Conservation (phyloP, 495 filamentous ascomycete genomes). For the Immersiella caudata region DNA sequence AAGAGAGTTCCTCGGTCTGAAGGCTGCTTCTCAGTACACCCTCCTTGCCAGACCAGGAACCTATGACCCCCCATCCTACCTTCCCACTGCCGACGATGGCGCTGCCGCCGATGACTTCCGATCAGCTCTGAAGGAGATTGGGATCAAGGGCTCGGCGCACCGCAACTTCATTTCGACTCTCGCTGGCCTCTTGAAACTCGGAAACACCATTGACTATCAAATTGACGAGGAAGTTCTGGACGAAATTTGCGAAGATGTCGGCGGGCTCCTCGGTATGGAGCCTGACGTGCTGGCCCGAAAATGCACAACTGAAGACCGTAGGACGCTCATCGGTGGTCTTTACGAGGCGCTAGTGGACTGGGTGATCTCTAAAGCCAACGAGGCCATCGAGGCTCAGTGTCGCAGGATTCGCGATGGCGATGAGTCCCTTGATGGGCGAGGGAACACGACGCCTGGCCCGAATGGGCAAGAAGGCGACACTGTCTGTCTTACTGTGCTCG, state of each 20-base stretch:
- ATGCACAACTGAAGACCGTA: constrained; percentile 80
- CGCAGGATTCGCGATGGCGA: constrained; percentile 59
- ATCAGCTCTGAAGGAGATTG: constrained; percentile 78
- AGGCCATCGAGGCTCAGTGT: constrained; percentile 79
- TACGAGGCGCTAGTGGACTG: constrained; percentile 97
- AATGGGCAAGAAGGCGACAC: constrained; percentile 76
- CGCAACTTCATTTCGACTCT: constrained; percentile 81
- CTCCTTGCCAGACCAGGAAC: constrained; percentile 82
- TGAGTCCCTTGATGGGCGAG: constrained; percentile 64
- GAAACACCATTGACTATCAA: constrained; percentile 81
- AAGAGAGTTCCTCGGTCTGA: constrained; percentile 85
- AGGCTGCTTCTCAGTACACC: constrained; percentile 74
- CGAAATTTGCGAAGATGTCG: constrained; percentile 86
- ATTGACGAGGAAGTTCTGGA: constrained; percentile 86
- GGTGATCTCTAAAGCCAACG: constrained; percentile 86
- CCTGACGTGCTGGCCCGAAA: constrained; percentile 79
- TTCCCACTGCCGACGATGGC: constrained; percentile 90
- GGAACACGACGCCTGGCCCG: constrained; percentile 60
- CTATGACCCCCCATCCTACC: constrained; percentile 83
- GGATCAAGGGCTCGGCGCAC: constrained; percentile 83
- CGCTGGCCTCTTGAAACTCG: constrained; percentile 86
- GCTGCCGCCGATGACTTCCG: constrained; percentile 94
- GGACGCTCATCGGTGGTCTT: constrained; percentile 77
- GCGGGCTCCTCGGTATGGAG: constrained; percentile 80
- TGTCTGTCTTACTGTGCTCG: constrained; percentile 84